phyloP scores from a whole-genome alignment of 2,329 filamentous ascomycete genomes.

The Seiridium unicorne region DNA sequence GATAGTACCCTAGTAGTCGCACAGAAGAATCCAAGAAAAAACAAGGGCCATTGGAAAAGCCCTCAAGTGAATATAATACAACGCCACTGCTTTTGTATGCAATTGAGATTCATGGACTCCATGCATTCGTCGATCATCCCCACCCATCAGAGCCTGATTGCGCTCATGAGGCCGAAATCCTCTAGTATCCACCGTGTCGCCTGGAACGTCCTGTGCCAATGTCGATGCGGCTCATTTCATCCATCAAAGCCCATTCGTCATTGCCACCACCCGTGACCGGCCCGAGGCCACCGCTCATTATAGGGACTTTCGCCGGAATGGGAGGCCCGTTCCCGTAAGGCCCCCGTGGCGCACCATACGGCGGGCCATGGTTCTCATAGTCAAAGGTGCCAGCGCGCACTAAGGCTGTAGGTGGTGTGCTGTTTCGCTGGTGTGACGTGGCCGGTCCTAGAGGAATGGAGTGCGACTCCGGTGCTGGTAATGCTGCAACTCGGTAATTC shows the following conservation, averaged over 20 bases:
- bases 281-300: slow-evolving; percentile 39
- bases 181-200: slow-evolving; percentile 36
- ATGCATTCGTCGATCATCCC: neutral
- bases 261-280: slow-evolving; percentile 33
- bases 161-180: neutral
- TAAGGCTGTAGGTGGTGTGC: slow-evolving; percentile 42
- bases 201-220: slow-evolving; percentile 60
- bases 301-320: slow-evolving; percentile 69
- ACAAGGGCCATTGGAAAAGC: neutral
- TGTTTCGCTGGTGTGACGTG: slow-evolving; percentile 49
- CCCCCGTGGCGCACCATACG: slow-evolving; percentile 30
- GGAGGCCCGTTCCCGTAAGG: slow-evolving; percentile 48
- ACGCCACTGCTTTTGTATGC: neutral
- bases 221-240: slow-evolving; percentile 70
- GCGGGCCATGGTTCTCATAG: slow-evolving; percentile 50
- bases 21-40: neutral
- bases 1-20: neutral
- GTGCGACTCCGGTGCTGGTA: slow-evolving; percentile 35
- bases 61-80: neutral
- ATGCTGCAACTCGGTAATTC: slow-evolving; percentile 41
- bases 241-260: slow-evolving; percentile 59
- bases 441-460: slow-evolving; percentile 53
- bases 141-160: neutral
- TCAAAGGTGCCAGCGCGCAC: slow-evolving; percentile 52
- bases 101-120: neutral